phyloP scores from a whole-genome alignment of 2,329 filamentous ascomycete species.

The Paraphoma chrysanthemicola region DNA sequence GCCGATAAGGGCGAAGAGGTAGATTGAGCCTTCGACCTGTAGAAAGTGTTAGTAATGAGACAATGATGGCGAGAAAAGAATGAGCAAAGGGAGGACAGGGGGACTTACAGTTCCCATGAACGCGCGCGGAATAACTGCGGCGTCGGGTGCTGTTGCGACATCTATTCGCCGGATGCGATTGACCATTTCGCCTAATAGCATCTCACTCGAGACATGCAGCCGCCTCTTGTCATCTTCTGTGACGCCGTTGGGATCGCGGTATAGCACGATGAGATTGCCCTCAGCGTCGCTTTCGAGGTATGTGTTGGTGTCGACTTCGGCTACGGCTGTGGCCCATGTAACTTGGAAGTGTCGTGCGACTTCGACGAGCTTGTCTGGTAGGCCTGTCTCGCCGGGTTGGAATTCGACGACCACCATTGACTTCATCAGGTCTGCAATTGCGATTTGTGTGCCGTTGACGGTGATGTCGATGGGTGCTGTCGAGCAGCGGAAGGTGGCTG shows the following conservation, averaged over 20 bases:
- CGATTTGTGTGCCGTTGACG: conserved; percentile 76
- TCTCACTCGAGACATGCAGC: conserved; percentile 78
- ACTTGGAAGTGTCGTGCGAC: conserved; percentile 81
- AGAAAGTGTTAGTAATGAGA: conserved; percentile 13
- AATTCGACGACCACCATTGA: conserved; percentile 82
- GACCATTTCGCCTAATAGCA: conserved; percentile 90
- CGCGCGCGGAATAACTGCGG: conserved; percentile 78
- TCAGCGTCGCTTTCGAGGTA: conserved; percentile 87
- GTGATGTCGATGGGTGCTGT: conserved; percentile 84
- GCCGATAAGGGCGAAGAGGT: conserved; percentile 83
- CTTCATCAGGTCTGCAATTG: conserved; percentile 93
- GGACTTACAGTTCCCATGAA: conserved; percentile 83
- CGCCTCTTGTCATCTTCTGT: conserved; percentile 75
- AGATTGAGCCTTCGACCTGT: conserved; percentile 88
- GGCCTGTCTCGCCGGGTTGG: conserved; percentile 61
- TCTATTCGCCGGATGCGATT: conserved; percentile 82
- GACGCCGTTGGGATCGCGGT: conserved; percentile 74
- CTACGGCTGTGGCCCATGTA: conserved; percentile 81
- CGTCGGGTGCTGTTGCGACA: conserved; percentile 68
- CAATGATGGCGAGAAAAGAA: neutral
- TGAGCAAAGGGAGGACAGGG: neutral
- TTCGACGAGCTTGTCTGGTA: conserved; percentile 72
- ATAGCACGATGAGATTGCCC: conserved; percentile 85
- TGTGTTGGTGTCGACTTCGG: conserved; percentile 72
- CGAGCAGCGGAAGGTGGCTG: conserved; percentile 79